These are phyloP conservation scores for Entrophospora sp. DNA, from an alignment of 192 early-diverging fungal genomes.

Conservation along the genomic window DNA sequence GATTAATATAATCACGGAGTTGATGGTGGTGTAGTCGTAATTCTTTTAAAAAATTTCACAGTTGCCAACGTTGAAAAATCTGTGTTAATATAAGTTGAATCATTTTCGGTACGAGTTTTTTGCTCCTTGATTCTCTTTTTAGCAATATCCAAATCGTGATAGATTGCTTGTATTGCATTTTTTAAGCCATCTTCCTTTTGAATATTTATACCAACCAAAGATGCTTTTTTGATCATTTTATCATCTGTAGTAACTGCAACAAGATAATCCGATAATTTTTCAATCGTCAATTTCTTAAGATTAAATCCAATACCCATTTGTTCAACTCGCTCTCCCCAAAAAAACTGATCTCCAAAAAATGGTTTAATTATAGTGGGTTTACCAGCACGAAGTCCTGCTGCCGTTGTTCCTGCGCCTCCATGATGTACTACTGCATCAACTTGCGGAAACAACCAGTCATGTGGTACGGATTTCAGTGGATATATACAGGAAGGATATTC, in stretches of 20 bases:
- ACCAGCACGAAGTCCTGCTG: slow-evolving; percentile 66
- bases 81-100: too few species aligned
- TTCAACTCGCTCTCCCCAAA: slow-evolving; percentile 62
- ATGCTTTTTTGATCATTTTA: slow-evolving; percentile 42
- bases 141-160: slow-evolving; percentile 50
- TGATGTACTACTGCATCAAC: slow-evolving; percentile 63
- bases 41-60: too few species aligned
- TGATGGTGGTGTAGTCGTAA: too few species aligned
- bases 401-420: slow-evolving; percentile 69
- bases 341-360: slow-evolving; percentile 61
- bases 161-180: slow-evolving; percentile 50
- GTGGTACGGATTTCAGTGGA: slow-evolving; percentile 54
- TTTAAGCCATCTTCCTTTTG: slow-evolving; percentile 49
- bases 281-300: slow-evolving; percentile 46
- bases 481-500: slow-evolving; percentile 43
- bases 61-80: too few species aligned
- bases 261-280: slow-evolving; percentile 42
- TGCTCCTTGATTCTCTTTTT: slow-evolving; percentile 29
- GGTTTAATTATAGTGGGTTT: slow-evolving; percentile 64
- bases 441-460: slow-evolving; percentile 70
- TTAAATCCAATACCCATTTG: slow-evolving; percentile 54
- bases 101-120: too few species aligned
- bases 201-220: slow-evolving; percentile 44
- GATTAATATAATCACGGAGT: too few species aligned
- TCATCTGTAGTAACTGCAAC: slow-evolving; percentile 43